Conservation (phyloP, 768 basidiomycete genomes). For the Panus rudis region DNA sequence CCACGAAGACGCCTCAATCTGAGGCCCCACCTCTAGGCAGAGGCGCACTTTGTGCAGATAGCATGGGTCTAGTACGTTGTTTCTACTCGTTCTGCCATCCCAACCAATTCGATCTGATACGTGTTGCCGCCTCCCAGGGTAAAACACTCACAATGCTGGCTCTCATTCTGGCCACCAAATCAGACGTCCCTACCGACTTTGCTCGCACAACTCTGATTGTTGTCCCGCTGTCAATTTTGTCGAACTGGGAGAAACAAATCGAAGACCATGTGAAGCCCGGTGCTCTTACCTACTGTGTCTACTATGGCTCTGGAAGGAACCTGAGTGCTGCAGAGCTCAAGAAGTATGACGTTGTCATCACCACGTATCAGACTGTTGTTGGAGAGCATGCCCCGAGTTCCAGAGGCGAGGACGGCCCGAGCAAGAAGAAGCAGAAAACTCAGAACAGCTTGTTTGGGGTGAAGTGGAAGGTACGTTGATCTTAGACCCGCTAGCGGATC, state of each 20-base stretch:
- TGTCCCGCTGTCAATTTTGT: conserved; percentile 74
- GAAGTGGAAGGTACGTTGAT: conserved; percentile 65
- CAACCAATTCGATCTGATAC: conserved; percentile 1
- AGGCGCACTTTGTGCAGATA: conserved; percentile 86
- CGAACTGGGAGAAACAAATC: conserved; percentile 86
- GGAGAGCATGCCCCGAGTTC: conserved; percentile 41
- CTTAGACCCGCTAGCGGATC: not conserved
- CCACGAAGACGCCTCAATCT: conserved; percentile 73
- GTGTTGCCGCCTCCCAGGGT: conserved; percentile 47
- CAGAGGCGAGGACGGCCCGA: conserved; percentile 24
- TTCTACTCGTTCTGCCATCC: not conserved
- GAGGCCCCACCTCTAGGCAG: conserved; percentile 59
- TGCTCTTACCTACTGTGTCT: conserved; percentile 48
- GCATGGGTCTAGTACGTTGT: conserved; percentile 65
- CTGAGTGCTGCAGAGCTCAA: conserved; percentile 53
- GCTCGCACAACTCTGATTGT: conserved; percentile 77
- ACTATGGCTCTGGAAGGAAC: conserved; percentile 65
- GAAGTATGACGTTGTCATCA: conserved; percentile 72
- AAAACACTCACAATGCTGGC: conserved; percentile 90
- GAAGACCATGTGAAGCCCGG: conserved; percentile 59
- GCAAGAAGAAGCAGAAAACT: conserved; percentile 57
- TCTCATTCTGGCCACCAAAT: conserved; percentile 70
- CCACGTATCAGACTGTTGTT: conserved; percentile 71
- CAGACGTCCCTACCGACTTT: conserved; percentile 47
- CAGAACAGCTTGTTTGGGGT: conserved; percentile 58